Conservation (phyloP, 768 basidiomycete genomes). For the Omphalotus guepiniiformis region DNA sequence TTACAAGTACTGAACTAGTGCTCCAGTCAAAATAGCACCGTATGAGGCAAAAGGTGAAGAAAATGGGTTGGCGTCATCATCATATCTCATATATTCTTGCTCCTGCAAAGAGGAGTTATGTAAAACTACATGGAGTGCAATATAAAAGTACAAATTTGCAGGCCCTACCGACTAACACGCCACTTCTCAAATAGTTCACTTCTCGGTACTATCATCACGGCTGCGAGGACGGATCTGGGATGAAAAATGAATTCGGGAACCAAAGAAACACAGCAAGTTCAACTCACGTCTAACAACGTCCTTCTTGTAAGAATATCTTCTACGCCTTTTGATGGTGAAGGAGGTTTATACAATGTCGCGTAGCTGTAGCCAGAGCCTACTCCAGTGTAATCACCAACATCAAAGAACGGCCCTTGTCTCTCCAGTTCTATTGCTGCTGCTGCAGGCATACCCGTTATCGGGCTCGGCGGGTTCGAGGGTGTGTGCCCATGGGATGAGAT, state of each 20-base stretch:
- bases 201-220: slow-evolving; percentile 2
- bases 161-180: too few species aligned
- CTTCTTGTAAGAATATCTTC: slow-evolving; percentile 17
- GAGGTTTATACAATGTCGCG: too few species aligned
- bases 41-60: too few species aligned
- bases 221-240: slow-evolving; percentile 13
- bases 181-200: too few species aligned
- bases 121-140: too few species aligned
- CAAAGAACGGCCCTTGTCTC: background rate
- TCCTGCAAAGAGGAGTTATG: too few species aligned
- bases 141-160: too few species aligned
- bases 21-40: slow-evolving; percentile 13
- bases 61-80: too few species aligned
- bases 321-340: slow-evolving; percentile 3
- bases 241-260: background rate
- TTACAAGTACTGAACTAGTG: slow-evolving; percentile 1
- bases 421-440: background rate
- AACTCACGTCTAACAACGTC: slow-evolving; percentile 16
- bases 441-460: background rate
- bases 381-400: background rate
- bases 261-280: background rate
- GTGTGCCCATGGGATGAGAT: slow-evolving; percentile 29
- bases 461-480: slow-evolving; percentile 7
- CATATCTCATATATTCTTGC: too few species aligned
- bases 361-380: too few species aligned